Conservation (phyloP, 2,329 filamentous ascomycete species). For the Sporothrix pseudoabietina region DNA sequence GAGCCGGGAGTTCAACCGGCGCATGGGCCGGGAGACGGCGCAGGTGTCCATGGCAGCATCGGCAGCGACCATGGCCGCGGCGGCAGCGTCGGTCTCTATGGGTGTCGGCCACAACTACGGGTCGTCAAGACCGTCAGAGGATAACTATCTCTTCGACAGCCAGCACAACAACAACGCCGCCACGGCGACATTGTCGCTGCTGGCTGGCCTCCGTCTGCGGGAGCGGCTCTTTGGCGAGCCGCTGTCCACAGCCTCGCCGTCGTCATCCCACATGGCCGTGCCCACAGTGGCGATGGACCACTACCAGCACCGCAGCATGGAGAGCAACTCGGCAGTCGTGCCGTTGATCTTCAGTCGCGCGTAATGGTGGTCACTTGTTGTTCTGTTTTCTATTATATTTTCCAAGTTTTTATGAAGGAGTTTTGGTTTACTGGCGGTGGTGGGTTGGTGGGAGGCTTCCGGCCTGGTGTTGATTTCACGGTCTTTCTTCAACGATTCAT, state of each 20-base stretch:
- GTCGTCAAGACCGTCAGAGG: background rate
- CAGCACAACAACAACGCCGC: conserved; percentile 9
- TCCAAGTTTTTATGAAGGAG: background rate
- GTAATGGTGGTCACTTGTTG: conserved; percentile 31
- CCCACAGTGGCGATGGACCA: conserved; percentile 26
- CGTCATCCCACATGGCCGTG: background rate
- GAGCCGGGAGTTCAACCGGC: conserved; percentile 52
- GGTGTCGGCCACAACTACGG: conserved; percentile 35
- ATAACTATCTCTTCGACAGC: background rate
- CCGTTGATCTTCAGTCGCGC: conserved; percentile 61
- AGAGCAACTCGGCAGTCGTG: conserved; percentile 57
- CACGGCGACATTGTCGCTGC: conserved; percentile 41
- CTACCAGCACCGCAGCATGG: conserved; percentile 48
- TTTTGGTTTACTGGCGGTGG: background rate
- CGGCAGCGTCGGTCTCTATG: conserved; percentile 36
- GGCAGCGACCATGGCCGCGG: conserved; percentile 26
- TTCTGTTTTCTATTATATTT: background rate
- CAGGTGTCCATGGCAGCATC: conserved; percentile 23
- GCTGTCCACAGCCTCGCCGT: background rate
- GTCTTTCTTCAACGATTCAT: background rate
- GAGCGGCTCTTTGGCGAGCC: conserved; percentile 47
- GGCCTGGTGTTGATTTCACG: background rate
- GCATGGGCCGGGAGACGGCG: conserved; percentile 34
- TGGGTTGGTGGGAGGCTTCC: background rate
- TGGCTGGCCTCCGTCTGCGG: conserved; percentile 45